These are phyloP conservation scores for Lactifluus pinguis DNA, from an alignment of 768 basidiomycete species.

Conservation along the genomic window DNA sequence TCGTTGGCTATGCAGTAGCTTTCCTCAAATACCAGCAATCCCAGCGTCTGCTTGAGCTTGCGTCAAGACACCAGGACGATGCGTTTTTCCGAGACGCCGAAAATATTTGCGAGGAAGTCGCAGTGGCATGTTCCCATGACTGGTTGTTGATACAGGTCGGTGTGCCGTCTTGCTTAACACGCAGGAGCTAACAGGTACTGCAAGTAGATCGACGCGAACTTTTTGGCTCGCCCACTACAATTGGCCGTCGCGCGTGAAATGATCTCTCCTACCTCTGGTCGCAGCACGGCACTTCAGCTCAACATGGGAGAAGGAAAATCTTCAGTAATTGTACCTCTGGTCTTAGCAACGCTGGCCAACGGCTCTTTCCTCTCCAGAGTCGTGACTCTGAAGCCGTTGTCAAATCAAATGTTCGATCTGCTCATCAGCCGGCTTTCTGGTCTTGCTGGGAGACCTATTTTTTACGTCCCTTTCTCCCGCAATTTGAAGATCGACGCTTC, in stretches of 20 bases:
- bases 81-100: not conserved
- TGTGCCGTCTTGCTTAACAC: not conserved
- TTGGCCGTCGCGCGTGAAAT: slow-evolving; percentile 35
- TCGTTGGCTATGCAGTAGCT: too few species aligned
- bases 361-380: slow-evolving; percentile 33
- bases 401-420: slow-evolving; percentile 39
- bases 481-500: slow-evolving; percentile 22
- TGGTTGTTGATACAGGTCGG: slow-evolving; percentile 10
- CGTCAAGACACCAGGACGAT: not conserved
- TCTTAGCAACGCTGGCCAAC: slow-evolving; percentile 33
- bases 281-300: slow-evolving; percentile 38
- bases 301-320: slow-evolving; percentile 27
- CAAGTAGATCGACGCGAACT: slow-evolving; percentile 36
- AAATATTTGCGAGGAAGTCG: not conserved
- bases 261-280: slow-evolving; percentile 31
- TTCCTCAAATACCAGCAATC: not conserved
- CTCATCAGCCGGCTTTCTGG: slow-evolving; percentile 37
- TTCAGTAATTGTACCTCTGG: slow-evolving; percentile 41
- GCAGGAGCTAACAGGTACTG: too few species aligned
- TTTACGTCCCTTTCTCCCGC: slow-evolving; percentile 42
- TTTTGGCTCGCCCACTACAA: slow-evolving; percentile 37
- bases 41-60: not conserved
- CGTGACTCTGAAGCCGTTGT: slow-evolving; percentile 26
- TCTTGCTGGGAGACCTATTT: slow-evolving; percentile 38
- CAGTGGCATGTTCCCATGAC: not conserved